These are phyloP conservation scores for Aspergillus tanneri DNA, from an alignment of 2,329 filamentous ascomycete species.

Conservation along the genomic window DNA sequence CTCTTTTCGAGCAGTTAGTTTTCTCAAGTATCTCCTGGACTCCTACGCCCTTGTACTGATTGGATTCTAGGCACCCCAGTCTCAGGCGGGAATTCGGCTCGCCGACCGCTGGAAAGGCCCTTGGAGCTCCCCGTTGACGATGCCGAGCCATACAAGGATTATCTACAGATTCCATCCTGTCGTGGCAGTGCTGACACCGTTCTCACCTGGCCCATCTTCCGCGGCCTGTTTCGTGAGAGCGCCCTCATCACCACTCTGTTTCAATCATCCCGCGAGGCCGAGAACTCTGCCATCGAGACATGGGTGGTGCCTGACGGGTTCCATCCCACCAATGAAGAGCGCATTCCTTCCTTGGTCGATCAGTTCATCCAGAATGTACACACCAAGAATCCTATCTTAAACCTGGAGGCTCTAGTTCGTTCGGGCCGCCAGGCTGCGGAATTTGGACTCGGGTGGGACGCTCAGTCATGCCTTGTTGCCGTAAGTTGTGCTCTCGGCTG, in stretches of 20 bases:
- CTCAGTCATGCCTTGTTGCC: slow-evolving; percentile 32
- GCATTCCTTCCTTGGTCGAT: slow-evolving; percentile 30
- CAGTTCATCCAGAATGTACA: slow-evolving; percentile 36
- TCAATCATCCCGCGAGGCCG: slow-evolving; percentile 11
- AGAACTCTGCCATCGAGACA: slow-evolving; percentile 1
- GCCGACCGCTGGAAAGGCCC: too few relatives aligned
- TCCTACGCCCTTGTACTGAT: too few relatives aligned
- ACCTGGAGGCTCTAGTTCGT: slow-evolving; percentile 26
- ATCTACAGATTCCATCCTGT: slow-evolving; percentile 26
- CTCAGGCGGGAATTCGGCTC: too few relatives aligned
- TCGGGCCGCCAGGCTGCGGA: slow-evolving; percentile 24
- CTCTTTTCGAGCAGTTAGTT: too few relatives aligned
- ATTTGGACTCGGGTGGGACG: slow-evolving; percentile 34
- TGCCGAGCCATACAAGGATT: too few relatives aligned
- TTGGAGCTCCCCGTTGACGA: too few relatives aligned
- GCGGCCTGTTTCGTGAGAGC: slow-evolving; percentile 17
- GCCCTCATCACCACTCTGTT: slow-evolving; percentile 22
- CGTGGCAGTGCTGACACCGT: slow-evolving; percentile 27
- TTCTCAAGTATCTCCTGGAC: too few relatives aligned
- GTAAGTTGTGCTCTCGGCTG: too few relatives aligned
- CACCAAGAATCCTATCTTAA: slow-evolving; percentile 40
- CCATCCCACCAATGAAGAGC: slow-evolving; percentile 22
- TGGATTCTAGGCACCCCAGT: too few relatives aligned
- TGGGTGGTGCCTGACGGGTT: slow-evolving; percentile 13
- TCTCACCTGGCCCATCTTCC: slow-evolving; percentile 30